These are phyloP conservation scores for Pythium volutum DNA, from an alignment of 352 stramenopile species.

Conservation along the genomic window DNA sequence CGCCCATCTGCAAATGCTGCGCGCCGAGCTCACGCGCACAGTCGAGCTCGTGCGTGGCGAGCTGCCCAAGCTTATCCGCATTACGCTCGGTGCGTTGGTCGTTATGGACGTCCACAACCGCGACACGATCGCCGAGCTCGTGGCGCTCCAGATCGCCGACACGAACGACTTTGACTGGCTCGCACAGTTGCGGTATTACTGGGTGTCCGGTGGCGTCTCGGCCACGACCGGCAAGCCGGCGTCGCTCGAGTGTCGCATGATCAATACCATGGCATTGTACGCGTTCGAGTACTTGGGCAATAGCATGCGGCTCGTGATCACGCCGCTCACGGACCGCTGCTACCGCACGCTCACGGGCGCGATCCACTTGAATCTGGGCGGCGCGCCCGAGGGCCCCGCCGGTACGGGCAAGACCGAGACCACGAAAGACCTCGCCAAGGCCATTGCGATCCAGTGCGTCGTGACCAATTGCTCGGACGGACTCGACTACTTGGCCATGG, in stretches of 20 bases:
- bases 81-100: slow-evolving; percentile 89
- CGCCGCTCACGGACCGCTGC: slow-evolving; percentile 95
- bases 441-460: slow-evolving; percentile 94
- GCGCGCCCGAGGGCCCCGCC: slow-evolving; percentile 89
- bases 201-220: slow-evolving; percentile 74
- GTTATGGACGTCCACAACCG: slow-evolving; percentile 96
- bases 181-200: slow-evolving; percentile 92
- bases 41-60: slow-evolving; percentile 92
- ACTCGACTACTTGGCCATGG: slow-evolving; percentile 94
- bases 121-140: slow-evolving; percentile 91
- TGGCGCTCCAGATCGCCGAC: slow-evolving; percentile 70
- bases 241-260: slow-evolving; percentile 88
- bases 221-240: slow-evolving; percentile 87
- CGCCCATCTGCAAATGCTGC: slow-evolving; percentile 63
- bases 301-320: slow-evolving; percentile 95
- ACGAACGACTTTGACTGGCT: slow-evolving; percentile 93
- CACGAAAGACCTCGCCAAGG: slow-evolving; percentile 94
- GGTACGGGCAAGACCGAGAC: slow-evolving; percentile 96
- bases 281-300: slow-evolving; percentile 97
- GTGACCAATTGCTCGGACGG: slow-evolving; percentile 94
- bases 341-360: slow-evolving; percentile 96
- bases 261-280: slow-evolving; percentile 92
- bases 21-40: slow-evolving; percentile 81
- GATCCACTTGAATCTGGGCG: slow-evolving; percentile 94
- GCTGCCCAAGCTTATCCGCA: slow-evolving; percentile 90